Percentiles rank a stretch among this genome's conserved stretches.
Evolutionary conservation across 441 rosid genomes (phyloP).

Genomic region (Hura crepitans): DNA sequence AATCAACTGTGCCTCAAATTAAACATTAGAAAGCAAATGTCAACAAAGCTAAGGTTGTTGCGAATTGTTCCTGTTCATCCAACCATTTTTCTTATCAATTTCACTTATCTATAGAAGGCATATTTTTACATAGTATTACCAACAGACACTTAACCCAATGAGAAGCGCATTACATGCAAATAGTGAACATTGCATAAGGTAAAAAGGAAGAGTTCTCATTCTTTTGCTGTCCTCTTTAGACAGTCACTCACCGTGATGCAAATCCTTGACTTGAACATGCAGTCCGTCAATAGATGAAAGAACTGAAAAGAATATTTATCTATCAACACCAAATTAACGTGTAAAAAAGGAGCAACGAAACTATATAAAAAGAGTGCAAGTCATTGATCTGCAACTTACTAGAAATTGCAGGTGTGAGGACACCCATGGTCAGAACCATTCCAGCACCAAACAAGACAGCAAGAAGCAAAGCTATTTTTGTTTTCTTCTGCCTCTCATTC

Average conservation of each 20-base stretch:
- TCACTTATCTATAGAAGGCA: no score
- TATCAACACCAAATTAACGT: slow-evolving; percentile 20
- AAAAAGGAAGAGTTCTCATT: background rate
- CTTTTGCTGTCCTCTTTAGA: background rate
- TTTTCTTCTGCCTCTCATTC: slow-evolving; percentile 54
- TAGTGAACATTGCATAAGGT: background rate
- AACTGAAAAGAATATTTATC: slow-evolving; percentile 42
- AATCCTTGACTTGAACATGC: slow-evolving; percentile 38
- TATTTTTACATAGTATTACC: background rate
- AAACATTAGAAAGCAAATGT: slow-evolving; percentile 1
- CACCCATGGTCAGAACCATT: slow-evolving; percentile 52
- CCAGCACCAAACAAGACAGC: slow-evolving; percentile 66
- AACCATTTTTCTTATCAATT: background rate
- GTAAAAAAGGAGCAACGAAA: background rate
- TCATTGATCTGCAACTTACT: slow-evolving; percentile 34
- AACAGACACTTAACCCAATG: background rate
- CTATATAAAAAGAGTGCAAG: slow-evolving; percentile 5
- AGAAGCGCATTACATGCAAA: background rate
- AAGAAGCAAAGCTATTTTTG: slow-evolving; percentile 63
- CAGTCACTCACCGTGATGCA: slow-evolving; percentile 51
- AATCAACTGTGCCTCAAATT: background rate
- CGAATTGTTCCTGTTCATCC: background rate
- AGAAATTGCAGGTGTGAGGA: slow-evolving; percentile 82
- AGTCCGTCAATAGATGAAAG: slow-evolving; percentile 77
- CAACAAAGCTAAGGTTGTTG: background rate